Evolutionary conservation across 345 rosid genomes (phyloP), one percentile per base, ranked within the genome.

Genomic region (Crucihimalaya himalaica): DNA sequence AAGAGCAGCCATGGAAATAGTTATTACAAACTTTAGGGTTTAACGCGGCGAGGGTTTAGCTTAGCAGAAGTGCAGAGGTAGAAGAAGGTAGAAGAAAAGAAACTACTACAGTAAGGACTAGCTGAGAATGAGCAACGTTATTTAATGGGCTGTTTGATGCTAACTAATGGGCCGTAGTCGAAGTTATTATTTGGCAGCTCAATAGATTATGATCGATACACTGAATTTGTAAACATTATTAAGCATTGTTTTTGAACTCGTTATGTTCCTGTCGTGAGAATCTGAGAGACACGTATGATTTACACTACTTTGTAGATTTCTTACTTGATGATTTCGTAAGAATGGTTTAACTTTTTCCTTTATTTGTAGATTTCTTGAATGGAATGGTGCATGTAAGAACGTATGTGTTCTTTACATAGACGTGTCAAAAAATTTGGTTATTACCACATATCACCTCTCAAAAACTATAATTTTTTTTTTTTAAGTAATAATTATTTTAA

Each of bases 1-100:
- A 60, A 61, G 60, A 9, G 83, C 84, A 15, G 81, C 84, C 90
- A 86, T 84, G 13, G 58, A 27, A 15, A 68, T 2, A 4, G 64
- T 61, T 82, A 40, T 6, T n/a, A 70, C 70, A 39, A 20, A n/a
- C n/a, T 3, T 57, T 58, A 40, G 72, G 78, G 78, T 60, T 66
- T 74, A 19, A 50, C 60, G 54, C 72, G 45, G 72, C 53, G 32
- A 57, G 65, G 78, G 73, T 59, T 74, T 58, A 59, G 43, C 62
- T 74, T 58, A 59, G 43, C 62, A 31, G 5, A 31, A 48, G 27
- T 15, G 32, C 32, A 55, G 48, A 56, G 8, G 21, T 8, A 54
- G 13, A 37, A 59, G 66, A 16, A 46, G 62, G 55, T 14, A 11
- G 20, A 6, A 0, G 45, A 40, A 40, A 14, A 4, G 25, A 23